phyloP scores from a whole-genome alignment of 1,139 yeast genomes.

The Debaryomyces udenii region DNA sequence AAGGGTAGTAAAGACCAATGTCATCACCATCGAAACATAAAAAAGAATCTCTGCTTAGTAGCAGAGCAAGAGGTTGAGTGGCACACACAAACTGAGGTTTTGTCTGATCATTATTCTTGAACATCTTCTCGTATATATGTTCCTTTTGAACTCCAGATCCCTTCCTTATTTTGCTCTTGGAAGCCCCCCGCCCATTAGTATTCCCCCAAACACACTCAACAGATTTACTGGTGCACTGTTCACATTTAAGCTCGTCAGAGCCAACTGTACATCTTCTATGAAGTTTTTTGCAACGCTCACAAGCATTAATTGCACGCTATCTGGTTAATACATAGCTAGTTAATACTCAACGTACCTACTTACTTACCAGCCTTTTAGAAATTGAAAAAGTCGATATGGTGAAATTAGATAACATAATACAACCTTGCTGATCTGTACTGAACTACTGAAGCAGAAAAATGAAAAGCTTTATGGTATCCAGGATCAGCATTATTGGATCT shows the following conservation, averaged over 20 bases:
- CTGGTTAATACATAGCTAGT: slow-evolving; percentile 2
- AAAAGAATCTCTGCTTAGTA: slow-evolving; percentile 30
- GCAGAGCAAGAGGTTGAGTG: slow-evolving; percentile 32
- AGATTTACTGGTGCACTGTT: slow-evolving; percentile 15
- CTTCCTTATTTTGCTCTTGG: neutral
- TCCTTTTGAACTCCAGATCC: slow-evolving; percentile 9
- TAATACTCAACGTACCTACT: neutral
- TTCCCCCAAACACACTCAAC: slow-evolving; percentile 13
- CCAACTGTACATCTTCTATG: slow-evolving; percentile 21
- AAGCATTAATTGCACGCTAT: slow-evolving; percentile 21
- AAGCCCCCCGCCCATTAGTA: too few species aligned
- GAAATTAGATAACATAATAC: slow-evolving; percentile 7
- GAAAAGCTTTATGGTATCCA: too few species aligned
- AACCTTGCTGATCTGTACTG: too few species aligned
- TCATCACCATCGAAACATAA: slow-evolving; percentile 31
- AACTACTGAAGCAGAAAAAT: too few species aligned
- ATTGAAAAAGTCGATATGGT: slow-evolving; percentile 9
- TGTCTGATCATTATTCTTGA: slow-evolving; percentile 16
- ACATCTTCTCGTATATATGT: slow-evolving; percentile 20
- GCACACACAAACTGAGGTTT: slow-evolving; percentile 30
- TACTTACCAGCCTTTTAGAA: slow-evolving; percentile 7
- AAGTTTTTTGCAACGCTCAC: slow-evolving; percentile 20
- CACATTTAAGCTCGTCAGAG: slow-evolving; percentile 14
- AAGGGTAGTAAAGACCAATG: slow-evolving; percentile 30
- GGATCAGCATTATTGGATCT: too few species aligned